phyloP scores from a whole-genome alignment of 371 early-diverging fungal species.

The Haplosporangium sp. region DNA sequence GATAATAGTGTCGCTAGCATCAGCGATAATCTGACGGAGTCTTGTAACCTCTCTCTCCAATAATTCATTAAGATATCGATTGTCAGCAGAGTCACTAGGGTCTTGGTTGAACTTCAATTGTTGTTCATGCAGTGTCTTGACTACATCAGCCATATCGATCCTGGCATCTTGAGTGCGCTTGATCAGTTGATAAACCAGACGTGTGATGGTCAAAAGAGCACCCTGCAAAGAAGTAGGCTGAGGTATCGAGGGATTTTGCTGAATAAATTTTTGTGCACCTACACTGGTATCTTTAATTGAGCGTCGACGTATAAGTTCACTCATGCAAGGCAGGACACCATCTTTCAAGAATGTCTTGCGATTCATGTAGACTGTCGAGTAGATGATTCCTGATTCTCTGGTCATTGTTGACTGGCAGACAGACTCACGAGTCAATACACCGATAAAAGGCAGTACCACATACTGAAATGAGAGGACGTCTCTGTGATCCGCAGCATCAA shows the following conservation, averaged over 20 bases:
- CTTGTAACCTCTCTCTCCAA: conserved; percentile 10
- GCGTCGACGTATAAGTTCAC: conserved; percentile 9
- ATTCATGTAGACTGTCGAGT: conserved; percentile 30
- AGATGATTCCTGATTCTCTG: conserved; percentile 25
- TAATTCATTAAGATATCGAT: conserved; percentile 25
- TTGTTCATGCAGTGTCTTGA: neutral
- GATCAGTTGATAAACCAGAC: conserved; percentile 49
- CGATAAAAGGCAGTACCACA: conserved; percentile 50
- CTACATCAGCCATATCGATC: conserved; percentile 2
- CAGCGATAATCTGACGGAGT: conserved; percentile 15
- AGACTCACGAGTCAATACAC: conserved; percentile 37
- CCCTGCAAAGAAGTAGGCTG: conserved; percentile 25
- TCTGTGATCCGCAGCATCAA: conserved; percentile 12
- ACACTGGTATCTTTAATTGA: conserved; percentile 12
- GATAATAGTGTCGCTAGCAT: conserved; percentile 18
- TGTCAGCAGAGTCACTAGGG: conserved; percentile 5
- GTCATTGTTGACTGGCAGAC: conserved; percentile 46
- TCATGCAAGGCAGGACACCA: conserved; percentile 33
- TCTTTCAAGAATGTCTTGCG: conserved; percentile 22
- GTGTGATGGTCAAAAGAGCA: conserved; percentile 44
- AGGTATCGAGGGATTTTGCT: conserved; percentile 8
- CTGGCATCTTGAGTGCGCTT: conserved; percentile 40
- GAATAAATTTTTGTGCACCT: neutral
- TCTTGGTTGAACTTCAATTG: neutral
- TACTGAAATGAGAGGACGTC: conserved; percentile 43